Conservation (phyloP, 176 grass and related monocot species). For the Chrysopogon serrulatus region DNA sequence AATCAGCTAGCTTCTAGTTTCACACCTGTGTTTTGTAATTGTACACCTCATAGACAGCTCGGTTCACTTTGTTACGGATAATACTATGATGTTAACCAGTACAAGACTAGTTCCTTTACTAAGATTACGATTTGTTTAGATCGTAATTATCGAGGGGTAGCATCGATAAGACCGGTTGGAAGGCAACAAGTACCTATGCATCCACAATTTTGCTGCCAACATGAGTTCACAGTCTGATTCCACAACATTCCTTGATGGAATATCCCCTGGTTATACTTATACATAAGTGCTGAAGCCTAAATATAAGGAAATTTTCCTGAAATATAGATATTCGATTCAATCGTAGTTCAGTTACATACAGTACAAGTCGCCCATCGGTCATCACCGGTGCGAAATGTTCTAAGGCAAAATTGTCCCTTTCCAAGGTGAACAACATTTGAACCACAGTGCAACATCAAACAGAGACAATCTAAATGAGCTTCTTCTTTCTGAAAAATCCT, state of each 20-base stretch:
- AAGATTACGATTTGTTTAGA: neutral
- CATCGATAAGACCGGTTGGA: neutral
- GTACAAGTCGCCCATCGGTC: neutral
- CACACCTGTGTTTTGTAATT: neutral
- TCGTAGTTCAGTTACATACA: constrained; percentile 1
- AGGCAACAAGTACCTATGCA: neutral
- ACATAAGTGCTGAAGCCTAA: neutral
- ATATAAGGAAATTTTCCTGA: neutral
- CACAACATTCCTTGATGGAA: neutral
- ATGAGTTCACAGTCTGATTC: neutral
- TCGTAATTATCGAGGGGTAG: neutral
- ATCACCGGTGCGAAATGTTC: neutral
- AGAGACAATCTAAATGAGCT: constrained; percentile 60
- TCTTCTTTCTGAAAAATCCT: constrained; percentile 85
- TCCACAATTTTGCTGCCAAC: neutral
- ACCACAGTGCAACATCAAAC: neutral
- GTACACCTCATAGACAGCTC: neutral
- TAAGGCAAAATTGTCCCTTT: neutral
- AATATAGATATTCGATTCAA: neutral
- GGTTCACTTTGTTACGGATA: neutral
- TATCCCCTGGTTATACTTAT: neutral
- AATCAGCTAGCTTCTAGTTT: neutral
- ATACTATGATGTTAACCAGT: neutral
- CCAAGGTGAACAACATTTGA: constrained; percentile 13
- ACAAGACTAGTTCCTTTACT: neutral